Evolutionary conservation across 768 basidiomycete genomes (phyloP), one percentile per base, ranked within the genome.

Genomic region (Pisolithus microcarpus): DNA sequence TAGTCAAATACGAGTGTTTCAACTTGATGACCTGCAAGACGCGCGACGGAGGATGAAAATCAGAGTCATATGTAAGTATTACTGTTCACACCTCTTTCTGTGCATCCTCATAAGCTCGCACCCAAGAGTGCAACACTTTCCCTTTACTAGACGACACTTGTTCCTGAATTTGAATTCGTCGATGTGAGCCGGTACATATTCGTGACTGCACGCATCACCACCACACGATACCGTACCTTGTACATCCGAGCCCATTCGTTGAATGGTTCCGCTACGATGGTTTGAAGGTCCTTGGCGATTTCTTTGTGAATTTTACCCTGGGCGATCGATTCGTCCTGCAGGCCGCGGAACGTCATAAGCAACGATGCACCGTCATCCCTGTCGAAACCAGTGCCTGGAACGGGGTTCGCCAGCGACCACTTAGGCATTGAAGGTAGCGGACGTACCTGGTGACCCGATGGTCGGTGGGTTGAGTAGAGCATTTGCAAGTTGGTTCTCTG

Each of bases 321-420:
- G 13, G 71, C 68, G 10, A 64, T 62, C 7, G 86, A 81, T 66
- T 92, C 89, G 54, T 75, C 75, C 60, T 91, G 87, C 36, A 92
- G 76, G 15, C 89, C 87, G 13, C 81, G 82, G 65, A 92, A 89
- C 1, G 87, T 78, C 71, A 85, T 79, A 39, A 86, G 75, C 13
- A 92, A 70, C 1, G 90, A 88, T 18, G 90, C 90, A 8, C 90
- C 90, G 53, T 91, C 90, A 60, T 92, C 90, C 18, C 75, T 77
- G 52, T 72, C 71, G 59, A 91, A 93, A 26, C 84, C 89, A 7
- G 74, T 72, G 53, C 75, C 82, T 83, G 55, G 18, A 52, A 28
- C 46, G 46, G 38, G 53, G 48, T 50, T 45, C 55, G 48, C 49
- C 24, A 38, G 48, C 8, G 23, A 44, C 9, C 13, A 30, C 15